These are phyloP conservation scores for Aegle marmelos DNA, from an alignment of 345 rosid genomes.

Conservation along the genomic window DNA sequence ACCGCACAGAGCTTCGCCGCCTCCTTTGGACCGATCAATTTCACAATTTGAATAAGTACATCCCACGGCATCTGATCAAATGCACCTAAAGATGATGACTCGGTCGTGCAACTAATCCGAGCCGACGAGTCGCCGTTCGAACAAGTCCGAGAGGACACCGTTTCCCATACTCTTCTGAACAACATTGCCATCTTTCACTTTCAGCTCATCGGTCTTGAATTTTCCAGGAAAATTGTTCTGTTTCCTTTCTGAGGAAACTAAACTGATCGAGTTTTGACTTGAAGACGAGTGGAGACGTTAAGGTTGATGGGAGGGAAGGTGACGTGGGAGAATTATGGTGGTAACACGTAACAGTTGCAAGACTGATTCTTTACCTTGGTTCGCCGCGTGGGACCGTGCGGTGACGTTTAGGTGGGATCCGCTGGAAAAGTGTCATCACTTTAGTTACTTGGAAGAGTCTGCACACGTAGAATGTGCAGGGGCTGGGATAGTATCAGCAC, in stretches of 20 bases:
- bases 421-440: not conserved
- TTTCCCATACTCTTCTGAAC: slow-evolving; percentile 48
- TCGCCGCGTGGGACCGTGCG: not conserved
- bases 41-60: slow-evolving; percentile 55
- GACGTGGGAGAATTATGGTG: not conserved
- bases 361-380: not conserved
- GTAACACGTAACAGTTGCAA: not conserved
- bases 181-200: slow-evolving; percentile 29
- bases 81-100: slow-evolving; percentile 43
- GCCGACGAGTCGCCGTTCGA: slow-evolving; percentile 4
- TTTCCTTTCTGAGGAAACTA: not conserved
- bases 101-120: not conserved
- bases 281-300: not conserved
- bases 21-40: slow-evolving; percentile 59
- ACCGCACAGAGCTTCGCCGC: slow-evolving; percentile 47
- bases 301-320: not conserved
- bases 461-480: not conserved
- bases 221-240: not conserved
- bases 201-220: not conserved
- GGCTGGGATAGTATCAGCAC: not conserved
- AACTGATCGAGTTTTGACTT: not conserved
- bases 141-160: slow-evolving; percentile 33
- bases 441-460: not conserved
- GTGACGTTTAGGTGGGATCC: not conserved
- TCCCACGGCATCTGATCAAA: slow-evolving; percentile 68